Percentiles rank a stretch among this genome's conserved stretches.
These are phyloP conservation scores for Cyberlindnera euphorbiae DNA, from an alignment of 805 yeast species.

Conservation along the genomic window DNA sequence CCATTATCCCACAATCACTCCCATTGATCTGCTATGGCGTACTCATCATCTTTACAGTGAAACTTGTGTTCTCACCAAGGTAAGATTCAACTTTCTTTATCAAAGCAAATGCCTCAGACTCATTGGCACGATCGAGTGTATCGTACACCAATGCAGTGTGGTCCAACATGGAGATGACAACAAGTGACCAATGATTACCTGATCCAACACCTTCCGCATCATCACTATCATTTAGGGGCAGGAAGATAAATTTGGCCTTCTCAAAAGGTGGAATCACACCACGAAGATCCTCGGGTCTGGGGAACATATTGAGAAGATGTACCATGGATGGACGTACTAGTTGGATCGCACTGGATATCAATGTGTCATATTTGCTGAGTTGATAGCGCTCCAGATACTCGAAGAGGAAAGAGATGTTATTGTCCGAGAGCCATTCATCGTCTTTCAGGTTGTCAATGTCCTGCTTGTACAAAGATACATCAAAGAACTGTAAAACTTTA, in stretches of 20 bases:
- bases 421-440: slow-evolving; percentile 73
- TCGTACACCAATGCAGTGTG: slow-evolving; percentile 52
- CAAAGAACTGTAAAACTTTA: slow-evolving; percentile 44
- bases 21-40: slow-evolving; percentile 62
- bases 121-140: slow-evolving; percentile 33
- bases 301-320: slow-evolving; percentile 51
- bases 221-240: slow-evolving; percentile 65
- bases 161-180: slow-evolving; percentile 47
- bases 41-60: slow-evolving; percentile 20
- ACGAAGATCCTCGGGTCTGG: slow-evolving; percentile 39
- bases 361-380: slow-evolving; percentile 23
- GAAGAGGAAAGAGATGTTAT: slow-evolving; percentile 57
- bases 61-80: slow-evolving; percentile 14
- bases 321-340: slow-evolving; percentile 59
- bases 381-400: slow-evolving; percentile 44
- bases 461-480: slow-evolving; percentile 51
- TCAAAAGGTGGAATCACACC: slow-evolving; percentile 44
- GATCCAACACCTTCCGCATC: slow-evolving; percentile 55
- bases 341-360: slow-evolving; percentile 30
- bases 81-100: slow-evolving; percentile 23
- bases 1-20: slow-evolving; percentile 55
- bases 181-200: slow-evolving; percentile 76
- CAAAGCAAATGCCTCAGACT: slow-evolving; percentile 18
- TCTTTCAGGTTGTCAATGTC: slow-evolving; percentile 56
- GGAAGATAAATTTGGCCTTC: slow-evolving; percentile 46